Evolutionary conservation across 805 yeast genomes (phyloP), one percentile per base, ranked within the genome.

Genomic region (Saccharomyces mikatae): DNA sequence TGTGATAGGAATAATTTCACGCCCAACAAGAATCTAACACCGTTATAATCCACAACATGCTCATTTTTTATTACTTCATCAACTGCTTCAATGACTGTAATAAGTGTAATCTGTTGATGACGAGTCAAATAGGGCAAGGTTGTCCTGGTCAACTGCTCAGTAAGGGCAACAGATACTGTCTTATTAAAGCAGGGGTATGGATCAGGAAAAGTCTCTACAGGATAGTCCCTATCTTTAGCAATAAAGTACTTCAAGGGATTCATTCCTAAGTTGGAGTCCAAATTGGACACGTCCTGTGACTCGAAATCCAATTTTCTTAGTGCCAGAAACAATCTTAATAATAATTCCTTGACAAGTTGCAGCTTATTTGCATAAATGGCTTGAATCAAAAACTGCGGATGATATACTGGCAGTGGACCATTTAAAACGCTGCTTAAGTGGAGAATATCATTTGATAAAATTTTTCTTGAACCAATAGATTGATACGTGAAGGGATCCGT

Each of bases 331-430:
- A 91, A 69, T 24, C 74, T 70, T 11, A 79, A 71, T 21, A 92
- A 63, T 1, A 91, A 75, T 41, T 75, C 77, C 56, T 81, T 77
- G 1, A 82, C 91, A 2, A 81, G 63, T 10, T 72, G 71, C 13
- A 79, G 58, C 57, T 84, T 82, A 28, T 83, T 84, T 59, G 81
- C 78, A 61, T 86, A 83, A 21, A 91, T 67, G 4, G 84, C 73
- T 67, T 91, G 96, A 48, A 89, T 83, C 49, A 91, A 69, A 52
- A 89, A 78, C 67, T 90, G 96, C 0, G 98, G 98, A 64, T 92
- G 97, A 61, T 88, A 91, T 0, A 89, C 71, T 0, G 97, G 97
- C 14, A 92, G 68, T 0, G 95, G 94, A 31, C 97, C 97, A 71
- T 91, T 91, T 53, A 91, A 71, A 4, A 90, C 84, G 14, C 88